A percentile compares a stretch with the other conserved stretches of the same genome.
phyloP scores from a whole-genome alignment of 805 yeast species.

The Candida ortonii region DNA sequence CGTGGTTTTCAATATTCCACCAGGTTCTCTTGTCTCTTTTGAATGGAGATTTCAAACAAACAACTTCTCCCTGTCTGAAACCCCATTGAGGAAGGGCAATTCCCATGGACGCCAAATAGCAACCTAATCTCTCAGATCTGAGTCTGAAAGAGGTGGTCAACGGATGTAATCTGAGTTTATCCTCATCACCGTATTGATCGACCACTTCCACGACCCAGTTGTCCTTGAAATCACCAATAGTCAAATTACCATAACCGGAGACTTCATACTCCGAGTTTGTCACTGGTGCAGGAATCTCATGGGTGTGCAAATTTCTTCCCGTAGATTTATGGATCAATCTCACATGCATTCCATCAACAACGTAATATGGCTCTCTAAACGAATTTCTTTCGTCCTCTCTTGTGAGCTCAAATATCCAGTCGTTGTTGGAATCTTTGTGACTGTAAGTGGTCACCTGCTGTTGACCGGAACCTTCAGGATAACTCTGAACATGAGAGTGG shows the following conservation, averaged over 20 bases:
- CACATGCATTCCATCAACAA: constrained; percentile 63
- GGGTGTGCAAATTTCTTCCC: constrained; percentile 79
- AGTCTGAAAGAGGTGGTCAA: constrained; percentile 71
- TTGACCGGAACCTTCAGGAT: constrained; percentile 90
- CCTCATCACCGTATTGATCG: constrained; percentile 56
- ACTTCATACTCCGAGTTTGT: constrained; percentile 72
- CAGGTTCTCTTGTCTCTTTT: constrained; percentile 78
- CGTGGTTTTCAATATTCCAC: constrained; percentile 82
- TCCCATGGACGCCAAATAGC: constrained; percentile 78
- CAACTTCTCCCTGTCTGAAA: constrained; percentile 83
- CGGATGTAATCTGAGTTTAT: constrained; percentile 58
- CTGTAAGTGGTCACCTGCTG: constrained; percentile 94
- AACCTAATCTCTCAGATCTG: constrained; percentile 58
- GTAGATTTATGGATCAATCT: constrained; percentile 71
- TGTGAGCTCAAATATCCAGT: constrained; percentile 68
- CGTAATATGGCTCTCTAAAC: constrained; percentile 33
- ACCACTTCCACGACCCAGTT: constrained; percentile 89
- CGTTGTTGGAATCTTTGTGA: constrained; percentile 82
- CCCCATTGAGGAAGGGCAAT: constrained; percentile 77
- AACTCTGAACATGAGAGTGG: constrained; percentile 83
- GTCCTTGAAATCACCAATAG: constrained; percentile 75
- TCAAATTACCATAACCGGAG: constrained; percentile 76
- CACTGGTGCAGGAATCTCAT: constrained; percentile 72
- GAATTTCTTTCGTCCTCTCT: constrained; percentile 41
- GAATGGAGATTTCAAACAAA: constrained; percentile 67